Conservation (phyloP, 2,329 filamentous ascomycete genomes). For the Hypoxylon sp. region DNA sequence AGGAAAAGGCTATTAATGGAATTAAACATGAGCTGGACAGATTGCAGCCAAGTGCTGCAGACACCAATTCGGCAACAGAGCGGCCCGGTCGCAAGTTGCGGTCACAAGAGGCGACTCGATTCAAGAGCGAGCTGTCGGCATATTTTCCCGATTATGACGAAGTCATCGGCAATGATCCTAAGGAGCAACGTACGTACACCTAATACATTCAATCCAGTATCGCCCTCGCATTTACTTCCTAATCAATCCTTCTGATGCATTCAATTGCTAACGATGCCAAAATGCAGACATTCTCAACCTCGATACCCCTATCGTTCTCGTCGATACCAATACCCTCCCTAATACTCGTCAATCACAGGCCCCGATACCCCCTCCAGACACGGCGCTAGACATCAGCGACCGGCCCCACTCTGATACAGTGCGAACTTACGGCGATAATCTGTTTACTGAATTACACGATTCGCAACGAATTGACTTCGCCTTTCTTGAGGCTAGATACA, state of each 20-base stretch:
- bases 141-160: constrained; percentile 97
- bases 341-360: constrained; percentile 57
- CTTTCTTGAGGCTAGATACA: constrained; percentile 63
- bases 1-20: constrained; percentile 71
- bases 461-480: constrained; percentile 69
- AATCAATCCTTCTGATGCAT: constrained; percentile 16
- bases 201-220: constrained; percentile 9
- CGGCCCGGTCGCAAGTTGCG: constrained; percentile 82
- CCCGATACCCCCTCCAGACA: constrained; percentile 49
- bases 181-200: constrained; percentile 76
- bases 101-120: constrained; percentile 85
- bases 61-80: constrained; percentile 59
- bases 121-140: constrained; percentile 90
- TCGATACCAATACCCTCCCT: constrained; percentile 65
- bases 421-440: constrained; percentile 66
- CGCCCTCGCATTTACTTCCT: not conserved
- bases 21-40: constrained; percentile 72
- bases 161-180: constrained; percentile 86
- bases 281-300: constrained; percentile 76
- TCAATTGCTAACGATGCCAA: constrained; percentile 19
- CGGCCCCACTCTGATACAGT: constrained; percentile 56
- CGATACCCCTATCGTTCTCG: constrained; percentile 79
- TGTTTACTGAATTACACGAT: constrained; percentile 70
- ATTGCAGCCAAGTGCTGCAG: constrained; percentile 63
- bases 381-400: constrained; percentile 43